Evolutionary conservation across 257 asterid genomes (phyloP), one percentile per base, ranked within the genome.

Genomic region (Anisodus acutangulus): DNA sequence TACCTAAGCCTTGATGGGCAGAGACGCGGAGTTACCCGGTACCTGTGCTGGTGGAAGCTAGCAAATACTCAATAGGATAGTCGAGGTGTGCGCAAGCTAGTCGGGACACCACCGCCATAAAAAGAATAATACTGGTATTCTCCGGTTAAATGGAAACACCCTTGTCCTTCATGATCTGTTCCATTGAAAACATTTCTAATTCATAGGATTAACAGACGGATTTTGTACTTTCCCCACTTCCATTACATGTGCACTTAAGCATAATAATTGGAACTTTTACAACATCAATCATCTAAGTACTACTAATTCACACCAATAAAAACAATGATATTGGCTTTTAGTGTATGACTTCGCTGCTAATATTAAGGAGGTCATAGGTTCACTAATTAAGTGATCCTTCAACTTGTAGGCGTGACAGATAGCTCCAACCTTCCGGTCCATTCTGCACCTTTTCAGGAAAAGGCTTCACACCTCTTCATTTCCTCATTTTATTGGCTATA

Each of bases 361-460:
- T 78, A 78, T 53, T 78, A 78, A 78, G 64, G 66, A 78, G 82
- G 66, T 31, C 66, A 53, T 78, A 26, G 47, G 19, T 74, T 68
- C 53, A 68, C 26, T 68, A 69, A 69, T 69, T 69, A 69, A 31
- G 35, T 31, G 81, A 78, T 53, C 26, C 64, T 31, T 78, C 63
- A 89, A 45, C 88, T 89, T 57, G 96, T 90, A 31, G 95, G 87
- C 80, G 79, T 71, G 2, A 90, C 89, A 15, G 93, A 92, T 12
- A 95, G 82, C 86, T 93, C 91, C 69, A 93, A 85, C 79, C 89
- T 80, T 47, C 98, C 96, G 0, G 93, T 95, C 98, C 98, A 95
- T 79, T 95, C 95, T 71, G 91, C 98, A 37, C 95, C 97, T 0
- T 22, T 22, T 22, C 26, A 22, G 26, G 26, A 22, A 22, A 22